These are phyloP conservation scores for Plasmodium knowlesi DNA, from an alignment of 169 alveolate species.

Conservation along the genomic window DNA sequence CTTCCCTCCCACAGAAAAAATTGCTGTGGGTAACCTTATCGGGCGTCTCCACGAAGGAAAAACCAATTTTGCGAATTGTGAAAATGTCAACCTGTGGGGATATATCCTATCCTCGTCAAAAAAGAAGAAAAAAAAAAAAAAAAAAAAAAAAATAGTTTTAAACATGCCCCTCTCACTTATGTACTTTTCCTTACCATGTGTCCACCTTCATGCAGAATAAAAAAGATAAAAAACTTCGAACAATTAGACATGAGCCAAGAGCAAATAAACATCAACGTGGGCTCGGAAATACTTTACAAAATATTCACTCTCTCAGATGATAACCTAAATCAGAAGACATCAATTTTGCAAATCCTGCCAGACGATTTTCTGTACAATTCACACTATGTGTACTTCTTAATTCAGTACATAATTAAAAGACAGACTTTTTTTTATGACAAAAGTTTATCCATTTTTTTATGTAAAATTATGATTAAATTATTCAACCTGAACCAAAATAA, in stretches of 20 bases:
- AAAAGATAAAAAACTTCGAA: slow-evolving; percentile 12
- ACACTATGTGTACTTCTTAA: slow-evolving; percentile 31
- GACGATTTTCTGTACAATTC: slow-evolving; percentile 58
- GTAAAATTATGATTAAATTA: slow-evolving; percentile 41
- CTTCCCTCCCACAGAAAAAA: background rate
- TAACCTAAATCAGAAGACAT: slow-evolving; percentile 24
- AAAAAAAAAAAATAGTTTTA: background rate
- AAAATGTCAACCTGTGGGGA: background rate
- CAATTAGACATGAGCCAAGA: slow-evolving; percentile 13
- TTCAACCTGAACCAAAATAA: slow-evolving; percentile 23
- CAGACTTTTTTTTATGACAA: slow-evolving; percentile 44
- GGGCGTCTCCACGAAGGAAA: background rate
- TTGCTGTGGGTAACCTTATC: background rate
- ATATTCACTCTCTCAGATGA: slow-evolving; percentile 32
- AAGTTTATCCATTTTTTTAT: slow-evolving; percentile 38
- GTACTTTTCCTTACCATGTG: background rate
- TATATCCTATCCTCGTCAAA: background rate
- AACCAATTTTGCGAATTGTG: background rate
- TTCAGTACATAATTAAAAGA: slow-evolving; percentile 50
- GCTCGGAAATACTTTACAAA: slow-evolving; percentile 56
- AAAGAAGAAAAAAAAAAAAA: background rate
- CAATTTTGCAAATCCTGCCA: slow-evolving; percentile 31
- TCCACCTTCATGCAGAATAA: background rate
- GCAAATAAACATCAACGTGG: slow-evolving; percentile 3
- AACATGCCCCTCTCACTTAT: background rate